A percentile compares a stretch with the other conserved stretches of the same genome.
phyloP scores from a whole-genome alignment of 768 basidiomycete genomes.

The Lyophyllum shimeji region DNA sequence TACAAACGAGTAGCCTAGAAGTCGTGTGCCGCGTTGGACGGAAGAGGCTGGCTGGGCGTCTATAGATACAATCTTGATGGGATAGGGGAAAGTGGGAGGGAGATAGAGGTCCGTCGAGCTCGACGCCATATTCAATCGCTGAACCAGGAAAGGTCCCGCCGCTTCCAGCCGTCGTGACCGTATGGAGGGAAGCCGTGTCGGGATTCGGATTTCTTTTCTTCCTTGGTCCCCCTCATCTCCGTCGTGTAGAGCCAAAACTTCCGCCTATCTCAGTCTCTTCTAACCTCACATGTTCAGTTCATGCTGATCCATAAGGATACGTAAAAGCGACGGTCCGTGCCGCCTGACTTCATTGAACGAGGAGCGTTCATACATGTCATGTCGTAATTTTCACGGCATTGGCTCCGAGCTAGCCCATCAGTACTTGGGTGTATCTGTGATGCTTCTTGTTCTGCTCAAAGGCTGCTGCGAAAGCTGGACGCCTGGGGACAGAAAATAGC shows the following conservation, averaged over 20 bases:
- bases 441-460: too few species aligned
- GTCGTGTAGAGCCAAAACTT: not conserved
- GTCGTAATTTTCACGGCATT: too few species aligned
- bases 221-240: not conserved
- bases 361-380: too few species aligned
- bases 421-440: too few species aligned
- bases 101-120: constrained; percentile 75
- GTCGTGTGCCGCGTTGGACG: constrained; percentile 70
- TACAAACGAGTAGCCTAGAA: constrained; percentile 84
- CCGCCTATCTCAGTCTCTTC: not conserved
- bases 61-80: constrained; percentile 77
- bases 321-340: too few species aligned
- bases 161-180: constrained; percentile 22
- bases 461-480: too few species aligned
- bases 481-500: too few species aligned
- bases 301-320: too few species aligned
- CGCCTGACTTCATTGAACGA: too few species aligned
- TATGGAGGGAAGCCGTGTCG: constrained; percentile 21
- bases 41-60: constrained; percentile 43
- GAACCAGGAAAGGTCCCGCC: constrained; percentile 22
- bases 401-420: too few species aligned
- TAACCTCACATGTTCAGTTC: not conserved
- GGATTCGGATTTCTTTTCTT: constrained; percentile 21
- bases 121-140: constrained; percentile 40
- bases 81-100: constrained; percentile 80